phyloP scores from a whole-genome alignment of 1,284 basidiomycete genomes.

The Microstroma glucosiphilum region DNA sequence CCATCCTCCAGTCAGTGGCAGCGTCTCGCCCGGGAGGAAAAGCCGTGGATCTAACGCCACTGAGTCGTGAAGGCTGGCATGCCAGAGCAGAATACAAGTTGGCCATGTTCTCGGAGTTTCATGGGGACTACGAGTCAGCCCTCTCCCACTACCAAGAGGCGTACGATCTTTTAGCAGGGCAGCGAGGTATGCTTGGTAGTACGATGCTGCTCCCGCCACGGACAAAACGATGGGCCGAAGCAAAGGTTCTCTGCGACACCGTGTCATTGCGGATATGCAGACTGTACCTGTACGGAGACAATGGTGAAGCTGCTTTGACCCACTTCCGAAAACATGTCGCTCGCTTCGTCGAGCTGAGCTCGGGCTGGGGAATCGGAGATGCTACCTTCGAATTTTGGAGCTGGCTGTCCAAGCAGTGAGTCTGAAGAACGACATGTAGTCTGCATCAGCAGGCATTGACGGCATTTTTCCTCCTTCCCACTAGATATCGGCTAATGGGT shows the following conservation, averaged over 20 bases:
- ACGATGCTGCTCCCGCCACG: conserved; percentile 77
- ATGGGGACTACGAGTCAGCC: conserved; percentile 72
- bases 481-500: conserved; percentile 30
- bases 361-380: conserved; percentile 94
- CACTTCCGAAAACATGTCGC: conserved; percentile 78
- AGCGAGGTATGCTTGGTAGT: conserved; percentile 55
- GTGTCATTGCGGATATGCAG: conserved; percentile 36
- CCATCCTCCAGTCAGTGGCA: conserved; percentile 30
- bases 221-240: conserved; percentile 96
- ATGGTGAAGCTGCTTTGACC: conserved; percentile 60
- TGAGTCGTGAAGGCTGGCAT: conserved; percentile 82
- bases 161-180: conserved; percentile 14
- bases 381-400: conserved; percentile 96
- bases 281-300: conserved; percentile 78
- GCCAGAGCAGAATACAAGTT: conserved; percentile 97
- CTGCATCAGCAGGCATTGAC: background rate
- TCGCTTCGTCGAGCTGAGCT: conserved; percentile 77
- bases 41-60: conserved; percentile 26
- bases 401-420: conserved; percentile 75
- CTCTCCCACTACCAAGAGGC: conserved; percentile 21
- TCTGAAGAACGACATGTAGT: conserved; percentile 54
- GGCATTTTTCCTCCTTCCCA: background rate
- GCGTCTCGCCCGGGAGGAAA: background rate
- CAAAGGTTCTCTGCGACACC: conserved; percentile 81
- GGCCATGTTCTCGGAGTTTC: conserved; percentile 88